A percentile compares a stretch with the other conserved stretches of the same genome.
These are phyloP conservation scores for Ustulina deusta DNA, from an alignment of 2,329 filamentous ascomycete genomes.

Conservation along the genomic window DNA sequence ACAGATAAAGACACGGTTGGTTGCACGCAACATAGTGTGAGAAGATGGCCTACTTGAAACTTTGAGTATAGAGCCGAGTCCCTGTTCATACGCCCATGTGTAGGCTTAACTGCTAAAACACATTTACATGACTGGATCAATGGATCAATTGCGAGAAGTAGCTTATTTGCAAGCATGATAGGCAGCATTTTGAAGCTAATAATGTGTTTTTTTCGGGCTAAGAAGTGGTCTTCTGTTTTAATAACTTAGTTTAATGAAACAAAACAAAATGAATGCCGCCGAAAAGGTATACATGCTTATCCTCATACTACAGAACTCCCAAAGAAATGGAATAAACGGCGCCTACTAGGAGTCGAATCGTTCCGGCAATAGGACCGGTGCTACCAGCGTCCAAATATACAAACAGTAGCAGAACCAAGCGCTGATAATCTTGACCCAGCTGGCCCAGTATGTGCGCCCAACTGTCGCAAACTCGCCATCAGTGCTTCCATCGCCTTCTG, in stretches of 20 bases:
- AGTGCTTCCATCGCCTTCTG: constrained; percentile 64
- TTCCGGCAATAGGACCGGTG: constrained; percentile 86
- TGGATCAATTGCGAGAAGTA: no score
- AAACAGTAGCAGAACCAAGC: constrained; percentile 96
- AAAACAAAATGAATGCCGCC: constrained; percentile 1
- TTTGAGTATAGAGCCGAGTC: no score
- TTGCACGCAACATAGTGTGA: no score
- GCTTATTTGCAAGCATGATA: background rate
- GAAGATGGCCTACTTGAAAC: no score
- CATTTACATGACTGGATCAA: no score
- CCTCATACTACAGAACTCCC: constrained; percentile 29
- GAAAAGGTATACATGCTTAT: constrained; percentile 25
- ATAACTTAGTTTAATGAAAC: background rate
- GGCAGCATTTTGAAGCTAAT: background rate
- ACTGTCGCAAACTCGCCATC: constrained; percentile 88
- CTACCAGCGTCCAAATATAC: constrained; percentile 92
- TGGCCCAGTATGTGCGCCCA: constrained; percentile 94
- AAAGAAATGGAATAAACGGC: constrained; percentile 6
- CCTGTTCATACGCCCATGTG: no score
- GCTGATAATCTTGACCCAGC: constrained; percentile 99
- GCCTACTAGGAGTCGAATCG: constrained; percentile 74
- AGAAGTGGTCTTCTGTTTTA: constrained; percentile 1
- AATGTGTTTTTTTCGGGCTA: background rate
- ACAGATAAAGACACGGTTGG: no score
- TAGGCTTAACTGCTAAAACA: no score